Percentiles rank a stretch among this genome's conserved stretches.
Conservation (phyloP, 176 grass and related monocot species). For the Triticum urartu region DNA sequence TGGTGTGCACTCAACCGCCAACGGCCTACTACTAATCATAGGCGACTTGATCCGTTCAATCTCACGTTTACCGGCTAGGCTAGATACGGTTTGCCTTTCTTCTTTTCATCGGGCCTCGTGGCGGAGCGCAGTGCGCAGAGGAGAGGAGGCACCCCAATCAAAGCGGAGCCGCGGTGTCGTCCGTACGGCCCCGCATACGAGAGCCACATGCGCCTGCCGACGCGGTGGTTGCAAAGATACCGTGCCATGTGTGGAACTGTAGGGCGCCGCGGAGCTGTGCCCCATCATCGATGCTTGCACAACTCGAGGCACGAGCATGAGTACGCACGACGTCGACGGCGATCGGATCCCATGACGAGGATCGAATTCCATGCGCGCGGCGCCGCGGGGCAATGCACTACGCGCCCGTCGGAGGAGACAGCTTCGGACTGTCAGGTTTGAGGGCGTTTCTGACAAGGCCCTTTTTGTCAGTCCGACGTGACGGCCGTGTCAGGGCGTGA, state of each 20-base stretch:
- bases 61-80: background rate
- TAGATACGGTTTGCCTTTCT: background rate
- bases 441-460: no score
- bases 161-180: background rate
- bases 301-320: background rate
- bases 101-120: background rate
- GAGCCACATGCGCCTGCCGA: conserved; percentile 27
- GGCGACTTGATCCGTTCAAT: background rate
- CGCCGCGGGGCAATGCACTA: background rate
- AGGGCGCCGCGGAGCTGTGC: background rate
- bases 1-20: background rate
- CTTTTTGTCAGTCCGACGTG: no score
- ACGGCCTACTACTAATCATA: background rate
- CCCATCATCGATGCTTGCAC: background rate
- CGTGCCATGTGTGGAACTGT: conserved; percentile 16
- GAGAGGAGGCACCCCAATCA: background rate
- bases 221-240: conserved; percentile 41
- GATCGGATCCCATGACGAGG: background rate
- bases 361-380: background rate
- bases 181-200: conserved; percentile 29
- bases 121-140: no score
- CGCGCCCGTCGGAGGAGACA: no score
- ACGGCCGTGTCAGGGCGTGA: no score
- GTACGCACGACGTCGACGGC: background rate
- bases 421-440: no score